Evolutionary conservation across 495 filamentous ascomycete species (phyloP), one percentile per base, ranked within the genome.

Genomic region (Penicillium paxilli): DNA sequence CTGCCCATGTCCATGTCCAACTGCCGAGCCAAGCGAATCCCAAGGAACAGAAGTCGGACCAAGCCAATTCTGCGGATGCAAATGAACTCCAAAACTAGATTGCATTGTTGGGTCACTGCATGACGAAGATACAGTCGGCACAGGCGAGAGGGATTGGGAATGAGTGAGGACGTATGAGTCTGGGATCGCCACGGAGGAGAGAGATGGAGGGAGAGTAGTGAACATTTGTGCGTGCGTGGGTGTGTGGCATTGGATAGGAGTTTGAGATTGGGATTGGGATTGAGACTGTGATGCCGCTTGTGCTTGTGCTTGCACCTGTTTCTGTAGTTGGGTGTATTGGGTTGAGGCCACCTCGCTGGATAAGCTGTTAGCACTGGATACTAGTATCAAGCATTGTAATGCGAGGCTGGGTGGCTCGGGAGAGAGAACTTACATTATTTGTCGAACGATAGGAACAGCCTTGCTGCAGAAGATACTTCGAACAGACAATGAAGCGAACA

Each of bases 391-490:
- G n/a, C n/a, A n/a, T n/a, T n/a, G n/a, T n/a, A n/a, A n/a, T n/a
- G n/a, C n/a, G n/a, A n/a, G n/a, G n/a, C n/a, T n/a, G n/a, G n/a
- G n/a, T n/a, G n/a, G n/a, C n/a, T n/a, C n/a, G n/a, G n/a, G n/a
- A n/a, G 50, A 35, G 1, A 9, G 4, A n/a, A 64, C 68, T 23
- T 64, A 74, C 71, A 74, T 64, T 12, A 75, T 70, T 44, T 71
- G 68, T 24, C 70, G 65, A 10, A 75, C 54, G 19, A 71, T 44
- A 1, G 70, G 72, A 7, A 75, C 69, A 12, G 72, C 72, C 41
- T 71, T 75, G 52, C 70, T 75, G 62, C 72, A 73, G 54, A 75
- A 73, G 16, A 60, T 60, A 41, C 72, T 75, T 25, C 72, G 63
- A 28, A 71, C 65, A 11, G 72, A 75, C 4, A 73, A 58, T 0